These are phyloP conservation scores for Venturia carpophila DNA, from an alignment of 2,329 filamentous ascomycete species.

Conservation along the genomic window DNA sequence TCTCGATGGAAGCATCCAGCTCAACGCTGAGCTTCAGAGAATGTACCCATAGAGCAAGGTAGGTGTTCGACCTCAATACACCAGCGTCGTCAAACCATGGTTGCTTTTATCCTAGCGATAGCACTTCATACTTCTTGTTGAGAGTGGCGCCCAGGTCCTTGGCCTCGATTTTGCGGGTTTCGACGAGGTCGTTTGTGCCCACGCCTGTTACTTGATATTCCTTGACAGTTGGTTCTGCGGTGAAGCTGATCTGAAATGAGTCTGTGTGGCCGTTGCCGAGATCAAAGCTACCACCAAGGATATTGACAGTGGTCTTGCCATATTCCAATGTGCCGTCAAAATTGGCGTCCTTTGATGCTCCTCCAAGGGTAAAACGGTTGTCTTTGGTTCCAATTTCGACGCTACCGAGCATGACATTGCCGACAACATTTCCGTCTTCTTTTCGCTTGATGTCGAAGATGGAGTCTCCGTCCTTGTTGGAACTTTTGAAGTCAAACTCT, in stretches of 20 bases:
- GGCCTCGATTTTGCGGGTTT: not conserved
- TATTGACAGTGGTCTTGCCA: not conserved
- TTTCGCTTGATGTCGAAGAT: not conserved
- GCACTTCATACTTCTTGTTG: not conserved
- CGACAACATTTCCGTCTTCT: not conserved
- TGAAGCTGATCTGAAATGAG: not conserved
- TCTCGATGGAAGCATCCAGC: not conserved
- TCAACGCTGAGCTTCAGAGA: not conserved
- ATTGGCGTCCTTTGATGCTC: not conserved
- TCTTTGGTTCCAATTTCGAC: not conserved
- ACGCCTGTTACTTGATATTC: not conserved
- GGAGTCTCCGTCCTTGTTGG: not conserved
- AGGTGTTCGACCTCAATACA: not conserved
- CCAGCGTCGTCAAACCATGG: not conserved
- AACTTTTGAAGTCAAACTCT: not conserved
- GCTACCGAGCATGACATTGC: not conserved
- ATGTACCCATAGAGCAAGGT: not conserved
- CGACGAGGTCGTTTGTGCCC: not conserved
- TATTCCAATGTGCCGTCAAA: not conserved
- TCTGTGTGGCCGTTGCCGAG: not conserved
- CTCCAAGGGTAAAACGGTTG: not conserved
- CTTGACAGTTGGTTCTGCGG: not conserved
- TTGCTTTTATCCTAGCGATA: not conserved
- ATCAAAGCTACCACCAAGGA: not conserved
- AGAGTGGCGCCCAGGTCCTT: not conserved